Percentiles rank a stretch among this genome's conserved stretches.
Conservation (phyloP, 2,329 filamentous ascomycete species). For the Aspergillus ochraceoroseus region DNA sequence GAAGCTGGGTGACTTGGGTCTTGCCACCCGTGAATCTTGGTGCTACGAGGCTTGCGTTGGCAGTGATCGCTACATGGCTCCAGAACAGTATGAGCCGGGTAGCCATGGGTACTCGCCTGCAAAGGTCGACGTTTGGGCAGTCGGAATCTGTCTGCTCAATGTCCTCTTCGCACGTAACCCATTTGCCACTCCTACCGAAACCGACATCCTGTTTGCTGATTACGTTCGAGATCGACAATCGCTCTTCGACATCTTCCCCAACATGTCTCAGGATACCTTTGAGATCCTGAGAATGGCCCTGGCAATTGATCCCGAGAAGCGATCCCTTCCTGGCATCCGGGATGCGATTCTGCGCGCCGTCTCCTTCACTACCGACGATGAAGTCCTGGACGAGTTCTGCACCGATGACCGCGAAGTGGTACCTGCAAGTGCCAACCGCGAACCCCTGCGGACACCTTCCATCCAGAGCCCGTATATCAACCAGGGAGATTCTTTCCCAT, state of each 20-base stretch:
- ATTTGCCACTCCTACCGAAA: conserved; percentile 81
- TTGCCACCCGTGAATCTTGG: conserved; percentile 85
- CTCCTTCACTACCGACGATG: conserved; percentile 90
- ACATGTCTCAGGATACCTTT: conserved; percentile 97
- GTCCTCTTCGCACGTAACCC: conserved; percentile 95
- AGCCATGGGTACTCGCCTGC: conserved; percentile 85
- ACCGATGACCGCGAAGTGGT: conserved; percentile 70
- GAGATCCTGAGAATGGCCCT: conserved; percentile 88
- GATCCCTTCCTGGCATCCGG: conserved; percentile 72
- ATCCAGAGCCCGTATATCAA: conserved; percentile 82
- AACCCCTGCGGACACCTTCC: conserved; percentile 91
- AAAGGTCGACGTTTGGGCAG: conserved; percentile 92
- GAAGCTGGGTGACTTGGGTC: conserved; percentile 95
- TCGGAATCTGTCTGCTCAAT: conserved; percentile 94
- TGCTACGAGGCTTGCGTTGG: conserved; percentile 90
- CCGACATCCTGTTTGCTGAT: conserved; percentile 89
- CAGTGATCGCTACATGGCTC: conserved; percentile 98
- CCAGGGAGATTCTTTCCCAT: conserved; percentile 76
- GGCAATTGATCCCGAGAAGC: conserved; percentile 83
- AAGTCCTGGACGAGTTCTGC: conserved; percentile 90
- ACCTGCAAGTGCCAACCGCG: conserved; percentile 77
- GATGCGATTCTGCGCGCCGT: conserved; percentile 73
- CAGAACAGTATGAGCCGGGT: conserved; percentile 91
- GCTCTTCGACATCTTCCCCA: conserved; percentile 95
- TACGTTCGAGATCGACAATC: conserved; percentile 91